Evolutionary conservation across 2,329 filamentous ascomycete species (phyloP), one percentile per base, ranked within the genome.

Genomic region (Didymellaceae sp.): DNA sequence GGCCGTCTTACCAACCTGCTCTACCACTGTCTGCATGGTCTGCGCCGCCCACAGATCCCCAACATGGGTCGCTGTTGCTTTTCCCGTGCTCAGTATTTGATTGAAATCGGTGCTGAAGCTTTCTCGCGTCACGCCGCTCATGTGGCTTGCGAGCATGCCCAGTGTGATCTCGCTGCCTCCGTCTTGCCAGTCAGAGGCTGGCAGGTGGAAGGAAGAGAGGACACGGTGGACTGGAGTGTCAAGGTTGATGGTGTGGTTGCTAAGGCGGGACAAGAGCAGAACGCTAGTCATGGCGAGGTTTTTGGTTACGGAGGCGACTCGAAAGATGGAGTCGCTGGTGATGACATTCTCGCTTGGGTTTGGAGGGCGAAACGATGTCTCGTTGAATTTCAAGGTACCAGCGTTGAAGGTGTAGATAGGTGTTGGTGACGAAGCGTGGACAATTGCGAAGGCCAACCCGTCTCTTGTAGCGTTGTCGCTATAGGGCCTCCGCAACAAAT

Each of bases 121-220:
- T 22, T 71, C 67, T 10, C 67, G 33, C 7, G 66, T 54, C 7
- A 70, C 37, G 1, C 67, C 67, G 5, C 63, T 60, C 7, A 52
- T 71, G 14, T 71, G 66, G n/a, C 61, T 68, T 4, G 65, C 66
- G n/a, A 70, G 54, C 66, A 71, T 68, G 3, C 57, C 48, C 21
- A 71, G 34, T 0, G 66, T 68, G 22, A 71, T 70, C 8, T 68
- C 66, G 20, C 61, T 66, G 6, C 68, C 68, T 2, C 68, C 68
- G 45, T 66, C 57, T 14, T 57, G 34, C 68, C 68, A 71, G 46
- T 71, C 67, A 18, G 32, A 41, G 10, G 59, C 28, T 3, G 55
- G 58, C 0, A 71, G 51, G 4, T 52, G 38, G 14, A 71, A 70
- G 2, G 55, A 39, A 0, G 67, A 65, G 8, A 71, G 57, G 0